Conservation (phyloP, 345 rosid species). For the rapeseed (Brassica napus) region Da-Ae NC_063436.1:1618001-1618500, state of each 20-base stretch:
- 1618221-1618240: slow-evolving; percentile 70
- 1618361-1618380: slow-evolving; percentile 5
- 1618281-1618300: slow-evolving; percentile 92
- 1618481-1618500: slow-evolving; percentile 83
- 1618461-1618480: slow-evolving; percentile 94
- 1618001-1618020: slow-evolving; percentile 74
- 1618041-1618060: slow-evolving; percentile 79
- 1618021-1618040: slow-evolving; percentile 58
- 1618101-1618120: slow-evolving; percentile 86
- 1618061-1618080: slow-evolving; percentile 68
- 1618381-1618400: slow-evolving; percentile 7
- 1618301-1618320: slow-evolving; percentile 86
- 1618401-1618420: not conserved
- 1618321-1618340: slow-evolving; percentile 74
- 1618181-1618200: slow-evolving; percentile 4
- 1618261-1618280: slow-evolving; percentile 80
- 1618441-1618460: slow-evolving; percentile 80
- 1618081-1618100: slow-evolving; percentile 97
- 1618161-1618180: not conserved
- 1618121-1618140: slow-evolving; percentile 48
- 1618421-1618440: slow-evolving; percentile 44
- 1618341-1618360: slow-evolving; percentile 50
- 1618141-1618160: not conserved
- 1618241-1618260: slow-evolving; percentile 73
- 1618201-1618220: slow-evolving; percentile 73